Percentiles rank a stretch among this genome's conserved stretches.
phyloP scores from a whole-genome alignment of 1,139 yeast genomes.

The Kluyveromyces marxianus region DNA sequence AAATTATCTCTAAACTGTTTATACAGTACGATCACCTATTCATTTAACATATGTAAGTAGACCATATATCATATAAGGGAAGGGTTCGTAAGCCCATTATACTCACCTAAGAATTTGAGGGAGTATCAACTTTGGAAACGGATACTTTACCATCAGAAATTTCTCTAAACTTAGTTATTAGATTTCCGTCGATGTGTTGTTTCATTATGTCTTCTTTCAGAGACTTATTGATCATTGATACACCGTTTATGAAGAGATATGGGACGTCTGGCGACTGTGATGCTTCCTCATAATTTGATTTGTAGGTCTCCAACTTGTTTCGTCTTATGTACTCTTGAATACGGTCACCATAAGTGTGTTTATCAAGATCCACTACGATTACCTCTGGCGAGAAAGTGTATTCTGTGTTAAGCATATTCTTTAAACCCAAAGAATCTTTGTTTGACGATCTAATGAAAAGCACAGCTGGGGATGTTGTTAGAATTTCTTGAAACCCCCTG shows the following conservation, averaged over 20 bases:
- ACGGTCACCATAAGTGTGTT: constrained; percentile 49
- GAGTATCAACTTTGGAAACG: constrained; percentile 14
- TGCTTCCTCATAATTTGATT: constrained; percentile 1
- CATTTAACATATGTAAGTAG: not conserved
- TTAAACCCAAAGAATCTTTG: constrained; percentile 47
- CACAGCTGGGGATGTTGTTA: constrained; percentile 19
- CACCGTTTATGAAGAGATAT: constrained; percentile 22
- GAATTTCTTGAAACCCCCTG: constrained; percentile 14
- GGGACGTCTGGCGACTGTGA: constrained; percentile 12
- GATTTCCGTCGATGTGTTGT: constrained; percentile 11
- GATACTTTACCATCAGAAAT: constrained; percentile 16
- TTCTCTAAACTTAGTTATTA: constrained; percentile 13
- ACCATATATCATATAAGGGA: not conserved
- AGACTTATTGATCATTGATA: constrained; percentile 16
- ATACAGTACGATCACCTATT: not conserved
- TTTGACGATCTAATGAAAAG: constrained; percentile 15
- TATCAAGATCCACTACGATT: constrained; percentile 63
- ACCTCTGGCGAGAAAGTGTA: constrained; percentile 65
- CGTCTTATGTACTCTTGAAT: constrained; percentile 41
- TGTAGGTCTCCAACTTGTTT: constrained; percentile 7
- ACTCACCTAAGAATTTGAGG: constrained; percentile 18
- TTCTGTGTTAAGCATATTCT: constrained; percentile 46
- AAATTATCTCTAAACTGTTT: too few relatives aligned
- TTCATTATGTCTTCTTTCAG: constrained; percentile 13
- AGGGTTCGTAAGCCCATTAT: too few relatives aligned